These are phyloP conservation scores for Populus davidiana DNA, from an alignment of 345 rosid genomes.

Conservation along the genomic window DNA sequence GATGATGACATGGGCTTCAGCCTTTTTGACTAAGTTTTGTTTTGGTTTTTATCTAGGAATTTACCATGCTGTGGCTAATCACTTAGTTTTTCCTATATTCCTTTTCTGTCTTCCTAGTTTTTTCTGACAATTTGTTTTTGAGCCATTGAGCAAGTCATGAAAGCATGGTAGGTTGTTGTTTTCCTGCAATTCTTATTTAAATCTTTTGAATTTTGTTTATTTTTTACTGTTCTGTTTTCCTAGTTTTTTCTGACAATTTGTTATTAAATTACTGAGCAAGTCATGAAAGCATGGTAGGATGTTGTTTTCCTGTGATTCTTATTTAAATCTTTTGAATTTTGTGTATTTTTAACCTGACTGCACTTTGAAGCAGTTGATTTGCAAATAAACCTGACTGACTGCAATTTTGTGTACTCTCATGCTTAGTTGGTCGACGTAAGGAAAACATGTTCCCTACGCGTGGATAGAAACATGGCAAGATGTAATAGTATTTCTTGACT, in stretches of 20 bases:
- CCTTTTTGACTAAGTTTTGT: slow-evolving; percentile 52
- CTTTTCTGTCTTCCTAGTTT: not conserved
- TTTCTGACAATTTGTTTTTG: not conserved
- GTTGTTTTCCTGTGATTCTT: not conserved
- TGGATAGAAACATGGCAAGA: no score
- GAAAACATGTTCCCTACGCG: no score
- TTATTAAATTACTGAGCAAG: not conserved
- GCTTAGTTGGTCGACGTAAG: no score
- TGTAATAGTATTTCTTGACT: no score
- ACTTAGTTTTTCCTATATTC: not conserved
- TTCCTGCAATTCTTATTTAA: not conserved
- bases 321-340: not conserved
- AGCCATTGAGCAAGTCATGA: not conserved
- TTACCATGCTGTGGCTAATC: not conserved
- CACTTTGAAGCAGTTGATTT: no score
- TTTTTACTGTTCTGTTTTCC: no score
- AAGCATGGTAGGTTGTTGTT: not conserved
- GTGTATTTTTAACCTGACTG: no score
- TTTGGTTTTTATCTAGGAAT: not conserved
- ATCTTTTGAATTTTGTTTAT: not conserved
- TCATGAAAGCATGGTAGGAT: not conserved
- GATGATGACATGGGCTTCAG: slow-evolving; percentile 90
- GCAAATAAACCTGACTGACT: no score
- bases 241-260: not conserved
- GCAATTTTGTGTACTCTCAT: no score